Evolutionary conservation across 805 yeast species (phyloP).

Genomic region (Komagataella pastoris): DNA sequence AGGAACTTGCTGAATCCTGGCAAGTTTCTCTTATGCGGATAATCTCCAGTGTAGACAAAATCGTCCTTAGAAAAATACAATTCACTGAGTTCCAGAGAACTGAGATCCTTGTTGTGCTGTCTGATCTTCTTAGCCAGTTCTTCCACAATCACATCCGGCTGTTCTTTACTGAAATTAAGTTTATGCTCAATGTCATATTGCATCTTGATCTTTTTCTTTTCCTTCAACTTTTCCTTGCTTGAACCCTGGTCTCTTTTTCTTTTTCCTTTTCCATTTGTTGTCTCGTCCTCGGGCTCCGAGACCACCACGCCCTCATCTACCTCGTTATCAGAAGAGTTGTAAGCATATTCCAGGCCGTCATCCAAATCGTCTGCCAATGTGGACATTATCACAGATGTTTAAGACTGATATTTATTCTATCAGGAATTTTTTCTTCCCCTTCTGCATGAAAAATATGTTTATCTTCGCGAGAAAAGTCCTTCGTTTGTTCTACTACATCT

Average conservation of each 20-base stretch:
- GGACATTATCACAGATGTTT: neutral
- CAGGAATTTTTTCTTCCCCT: constrained; percentile 1
- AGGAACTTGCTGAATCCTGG: constrained; percentile 45
- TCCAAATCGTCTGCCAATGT: constrained; percentile 59
- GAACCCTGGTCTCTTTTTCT: constrained; percentile 13
- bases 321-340: constrained; percentile 23
- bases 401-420: neutral
- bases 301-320: constrained; percentile 24
- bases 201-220: constrained; percentile 55
- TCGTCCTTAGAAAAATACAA: constrained; percentile 37
- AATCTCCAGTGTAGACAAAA: constrained; percentile 51
- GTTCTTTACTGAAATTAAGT: constrained; percentile 35
- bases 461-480: neutral
- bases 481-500: neutral
- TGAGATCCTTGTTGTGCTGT: constrained; percentile 46
- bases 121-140: constrained; percentile 49
- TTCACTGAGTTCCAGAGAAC: constrained; percentile 66
- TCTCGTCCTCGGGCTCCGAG: constrained; percentile 15
- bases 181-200: constrained; percentile 51
- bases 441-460: neutral
- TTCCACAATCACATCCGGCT: constrained; percentile 54
- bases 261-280: constrained; percentile 10
- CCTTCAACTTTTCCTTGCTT: constrained; percentile 31
- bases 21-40: constrained; percentile 36
- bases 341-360: constrained; percentile 58